Base-by-base conservation (phyloP, 495 filamentous ascomycete species). In the Bathelium albidoporum region DNA sequence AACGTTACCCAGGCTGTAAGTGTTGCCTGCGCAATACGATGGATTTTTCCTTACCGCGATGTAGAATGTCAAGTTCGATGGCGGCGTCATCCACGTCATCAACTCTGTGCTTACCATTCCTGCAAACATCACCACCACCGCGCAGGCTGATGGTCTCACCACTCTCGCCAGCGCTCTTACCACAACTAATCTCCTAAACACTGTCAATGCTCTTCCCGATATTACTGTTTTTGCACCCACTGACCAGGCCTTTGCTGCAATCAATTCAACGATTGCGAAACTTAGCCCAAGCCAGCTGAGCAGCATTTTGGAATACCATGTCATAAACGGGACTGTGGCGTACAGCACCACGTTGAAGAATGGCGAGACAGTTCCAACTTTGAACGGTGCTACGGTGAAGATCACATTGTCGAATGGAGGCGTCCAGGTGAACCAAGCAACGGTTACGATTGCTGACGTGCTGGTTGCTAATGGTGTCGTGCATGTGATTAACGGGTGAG, bases 61-160 rank as follows among this genome's bases (percentile, higher is more conserved):
- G 0, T 44, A 70, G 67, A 77, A 89, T 70, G 66, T 85, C 49
- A 76, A 78, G 64, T 89, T 87, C 73, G 78, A 76, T 36, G 80
- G 83, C 20, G 87, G 87, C 41, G 78, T 85, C 1, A 75, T 89
- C 32, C 87, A 90, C 70, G 73, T 89, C 52, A 82, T 90, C 68
- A 81, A 89, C 71, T 71, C 65, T 7, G 73, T 84, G 52, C 76
- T 89, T 9, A 75, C 76, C 22, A 72, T 88, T 34, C 87, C 87
- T 0, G 44, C 72, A 45, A 80, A 79, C 63, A 63, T 86, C 55
- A 74, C 75, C 18, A 69, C 72, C 22, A 85, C 84, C 9, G 76
- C 83, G 16, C 58, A 68, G 0, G 74, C 74, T 4, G 76, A 75
- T 22, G 82, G 83, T 59, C 77, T 88, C 7, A 87, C 83, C 12